phyloP scores from a whole-genome alignment of 2,329 filamentous ascomycete species.

The Talaromyces sp. region DNA sequence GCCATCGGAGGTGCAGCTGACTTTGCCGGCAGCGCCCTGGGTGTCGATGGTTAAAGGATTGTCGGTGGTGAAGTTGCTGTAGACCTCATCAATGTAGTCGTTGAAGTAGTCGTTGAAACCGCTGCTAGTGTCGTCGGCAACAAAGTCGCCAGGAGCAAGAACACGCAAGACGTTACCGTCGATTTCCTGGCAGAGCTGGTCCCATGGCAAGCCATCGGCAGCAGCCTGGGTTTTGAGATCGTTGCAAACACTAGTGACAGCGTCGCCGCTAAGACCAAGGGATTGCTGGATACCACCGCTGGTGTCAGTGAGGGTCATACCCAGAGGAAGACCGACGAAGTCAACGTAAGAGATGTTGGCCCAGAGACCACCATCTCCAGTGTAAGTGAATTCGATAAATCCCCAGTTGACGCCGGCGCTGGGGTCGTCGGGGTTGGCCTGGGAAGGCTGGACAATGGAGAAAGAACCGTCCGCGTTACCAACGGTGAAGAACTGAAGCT shows the following conservation, averaged over 20 bases:
- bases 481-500: constrained; percentile 43
- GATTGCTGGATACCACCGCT: constrained; percentile 46
- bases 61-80: constrained; percentile 45
- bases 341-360: constrained; percentile 52
- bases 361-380: constrained; percentile 33
- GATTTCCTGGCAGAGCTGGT: constrained; percentile 45
- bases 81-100: constrained; percentile 49
- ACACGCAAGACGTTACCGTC: constrained; percentile 44
- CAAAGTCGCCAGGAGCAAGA: constrained; percentile 51
- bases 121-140: constrained; percentile 40
- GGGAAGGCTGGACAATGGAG: constrained; percentile 47
- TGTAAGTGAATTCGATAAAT: constrained; percentile 49
- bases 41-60: constrained; percentile 50
- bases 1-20: constrained; percentile 42
- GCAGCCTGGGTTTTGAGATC: constrained; percentile 43
- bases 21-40: constrained; percentile 49
- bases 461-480: constrained; percentile 21
- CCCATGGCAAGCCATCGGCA: constrained; percentile 50
- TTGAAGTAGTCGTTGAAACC: constrained; percentile 51
- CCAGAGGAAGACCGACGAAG: constrained; percentile 49
- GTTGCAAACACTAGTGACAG: constrained; percentile 44
- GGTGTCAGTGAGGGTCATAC: constrained; percentile 49
- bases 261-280: constrained; percentile 47
- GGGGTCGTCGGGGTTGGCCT: constrained; percentile 41
- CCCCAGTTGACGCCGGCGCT: constrained; percentile 46